Evolutionary conservation across 805 yeast genomes (phyloP).

Genomic region (Saccharomycopsis capsularis): DNA sequence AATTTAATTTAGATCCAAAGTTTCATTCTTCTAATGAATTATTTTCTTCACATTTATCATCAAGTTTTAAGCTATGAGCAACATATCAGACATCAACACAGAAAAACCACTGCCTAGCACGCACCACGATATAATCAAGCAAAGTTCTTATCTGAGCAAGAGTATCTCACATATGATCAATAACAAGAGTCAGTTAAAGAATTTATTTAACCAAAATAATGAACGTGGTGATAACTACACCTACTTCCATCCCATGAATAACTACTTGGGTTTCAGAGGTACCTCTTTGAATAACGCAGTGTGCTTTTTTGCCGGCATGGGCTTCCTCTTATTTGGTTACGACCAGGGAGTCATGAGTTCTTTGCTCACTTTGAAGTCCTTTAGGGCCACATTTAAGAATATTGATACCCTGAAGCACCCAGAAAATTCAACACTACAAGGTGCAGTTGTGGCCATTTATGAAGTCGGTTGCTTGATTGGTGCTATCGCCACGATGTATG

Average conservation of each 20-base stretch:
- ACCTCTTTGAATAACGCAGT: conserved; percentile 10
- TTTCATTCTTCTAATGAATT: no score
- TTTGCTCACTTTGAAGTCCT: conserved; percentile 47
- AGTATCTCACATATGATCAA: no score
- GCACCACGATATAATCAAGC: no score
- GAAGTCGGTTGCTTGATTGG: conserved; percentile 67
- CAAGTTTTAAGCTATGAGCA: no score
- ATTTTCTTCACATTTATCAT: no score
- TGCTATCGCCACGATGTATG: conserved; percentile 47
- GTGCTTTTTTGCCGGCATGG: conserved; percentile 16
- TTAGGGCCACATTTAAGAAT: conserved; percentile 47
- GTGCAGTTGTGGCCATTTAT: conserved; percentile 41
- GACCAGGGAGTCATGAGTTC: conserved; percentile 71
- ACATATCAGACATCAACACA: no score
- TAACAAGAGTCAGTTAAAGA: no score
- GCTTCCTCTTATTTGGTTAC: conserved; percentile 43
- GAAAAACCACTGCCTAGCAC: no score
- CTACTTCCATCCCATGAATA: not conserved
- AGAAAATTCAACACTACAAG: conserved; percentile 59
- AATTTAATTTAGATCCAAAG: no score
- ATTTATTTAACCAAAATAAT: no score
- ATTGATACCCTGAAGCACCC: conserved; percentile 21
- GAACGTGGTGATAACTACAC: no score
- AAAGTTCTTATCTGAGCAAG: no score
- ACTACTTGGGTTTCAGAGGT: conserved; percentile 14